These are phyloP conservation scores for Penicillium concentricum DNA, from an alignment of 2,329 filamentous ascomycete species.

Conservation along the genomic window DNA sequence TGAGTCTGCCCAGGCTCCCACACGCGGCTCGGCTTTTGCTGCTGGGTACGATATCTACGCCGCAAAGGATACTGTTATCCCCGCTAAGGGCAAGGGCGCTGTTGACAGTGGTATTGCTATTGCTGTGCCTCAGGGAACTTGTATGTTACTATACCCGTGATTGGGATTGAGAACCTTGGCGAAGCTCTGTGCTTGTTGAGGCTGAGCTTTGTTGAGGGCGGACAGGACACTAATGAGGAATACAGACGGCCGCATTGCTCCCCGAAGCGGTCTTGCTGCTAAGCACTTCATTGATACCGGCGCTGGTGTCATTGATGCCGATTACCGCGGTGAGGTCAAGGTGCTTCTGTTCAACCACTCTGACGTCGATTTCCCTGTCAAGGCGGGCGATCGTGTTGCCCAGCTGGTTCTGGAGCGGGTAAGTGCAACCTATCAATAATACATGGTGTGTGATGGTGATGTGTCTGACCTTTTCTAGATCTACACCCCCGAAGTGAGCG, in stretches of 20 bases:
- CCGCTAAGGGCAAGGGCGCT: constrained; percentile 76
- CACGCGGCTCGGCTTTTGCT: constrained; percentile 81
- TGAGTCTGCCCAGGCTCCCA: constrained; percentile 75
- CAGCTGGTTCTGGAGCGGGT: constrained; percentile 88
- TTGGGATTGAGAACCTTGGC: neutral
- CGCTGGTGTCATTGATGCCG: constrained; percentile 94
- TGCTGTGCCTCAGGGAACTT: constrained; percentile 85
- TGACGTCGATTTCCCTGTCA: constrained; percentile 76
- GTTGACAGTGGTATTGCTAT: constrained; percentile 91
- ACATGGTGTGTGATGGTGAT: neutral
- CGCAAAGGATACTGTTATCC: constrained; percentile 70
- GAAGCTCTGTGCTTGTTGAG: neutral
- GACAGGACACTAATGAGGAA: neutral
- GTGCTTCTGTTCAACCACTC: constrained; percentile 92
- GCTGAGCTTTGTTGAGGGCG: neutral
- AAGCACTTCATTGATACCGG: constrained; percentile 97
- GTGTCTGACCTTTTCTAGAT: constrained; percentile 53
- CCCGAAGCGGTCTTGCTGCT: constrained; percentile 82
- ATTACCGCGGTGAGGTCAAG: constrained; percentile 93
- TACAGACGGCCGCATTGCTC: constrained; percentile 81
- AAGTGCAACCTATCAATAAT: constrained; percentile 20
- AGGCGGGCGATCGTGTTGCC: constrained; percentile 84
- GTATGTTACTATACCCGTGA: constrained; percentile 52
- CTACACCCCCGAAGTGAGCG: constrained; percentile 86
- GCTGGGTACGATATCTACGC: constrained; percentile 94